Evolutionary conservation across 305 asterid species (phyloP).

Genomic region (Fraxinus platypoda): DNA sequence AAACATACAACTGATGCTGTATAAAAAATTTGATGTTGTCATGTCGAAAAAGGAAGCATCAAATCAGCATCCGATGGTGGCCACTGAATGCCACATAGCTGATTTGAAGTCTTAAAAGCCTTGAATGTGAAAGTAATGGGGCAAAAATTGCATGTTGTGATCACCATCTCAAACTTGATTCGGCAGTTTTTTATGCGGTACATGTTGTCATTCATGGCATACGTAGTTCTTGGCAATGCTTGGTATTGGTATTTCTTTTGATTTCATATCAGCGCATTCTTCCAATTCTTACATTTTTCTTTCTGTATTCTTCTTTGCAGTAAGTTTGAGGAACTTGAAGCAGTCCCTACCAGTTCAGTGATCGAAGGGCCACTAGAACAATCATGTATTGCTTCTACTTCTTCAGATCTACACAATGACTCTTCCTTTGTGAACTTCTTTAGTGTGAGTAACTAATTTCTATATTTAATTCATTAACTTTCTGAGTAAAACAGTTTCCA

Average conservation of each 20-base stretch:
- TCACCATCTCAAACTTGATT: neutral
- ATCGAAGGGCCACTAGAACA: slow-evolving; percentile 38
- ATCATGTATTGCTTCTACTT: slow-evolving; percentile 17
- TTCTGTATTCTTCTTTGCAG: slow-evolving; percentile 30
- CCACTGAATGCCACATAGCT: neutral
- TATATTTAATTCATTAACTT: neutral
- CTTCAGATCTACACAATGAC: slow-evolving; percentile 30
- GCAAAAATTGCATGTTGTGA: neutral
- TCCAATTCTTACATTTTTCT: neutral
- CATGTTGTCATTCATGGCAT: neutral
- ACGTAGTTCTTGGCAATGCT: neutral
- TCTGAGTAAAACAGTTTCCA: neutral
- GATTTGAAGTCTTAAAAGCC: neutral
- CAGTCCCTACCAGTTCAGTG: slow-evolving; percentile 58
- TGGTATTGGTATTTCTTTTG: neutral
- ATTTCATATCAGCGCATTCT: neutral
- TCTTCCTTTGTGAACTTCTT: slow-evolving; percentile 31
- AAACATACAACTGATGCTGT: neutral
- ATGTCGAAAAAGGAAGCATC: neutral
- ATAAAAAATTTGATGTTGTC: neutral
- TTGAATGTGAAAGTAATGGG: neutral
- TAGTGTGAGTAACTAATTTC: slow-evolving; percentile 27
- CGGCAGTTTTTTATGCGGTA: neutral
- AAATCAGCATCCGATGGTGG: neutral
- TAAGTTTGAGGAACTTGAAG: slow-evolving; percentile 85